These are phyloP conservation scores for Aurantiochytrium sp. DNA, from an alignment of 108 stramenopile genomes.

Conservation along the genomic window DNA sequence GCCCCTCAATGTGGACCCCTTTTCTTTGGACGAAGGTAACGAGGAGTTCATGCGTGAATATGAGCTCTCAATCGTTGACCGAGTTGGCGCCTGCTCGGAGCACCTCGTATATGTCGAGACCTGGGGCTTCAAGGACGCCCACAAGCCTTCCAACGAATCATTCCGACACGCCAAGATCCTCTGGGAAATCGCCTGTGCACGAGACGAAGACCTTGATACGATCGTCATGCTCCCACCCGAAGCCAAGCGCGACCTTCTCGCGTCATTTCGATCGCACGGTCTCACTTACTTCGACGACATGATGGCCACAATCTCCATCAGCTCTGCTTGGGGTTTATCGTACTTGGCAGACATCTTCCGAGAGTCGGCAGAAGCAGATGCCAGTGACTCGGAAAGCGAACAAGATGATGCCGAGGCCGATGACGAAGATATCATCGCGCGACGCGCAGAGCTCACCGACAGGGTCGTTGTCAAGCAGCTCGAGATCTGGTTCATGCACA, in stretches of 20 bases:
- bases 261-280: not conserved
- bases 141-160: not conserved
- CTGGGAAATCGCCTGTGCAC: not conserved
- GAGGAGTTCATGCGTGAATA: not conserved
- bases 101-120: not conserved
- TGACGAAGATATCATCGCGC: not conserved
- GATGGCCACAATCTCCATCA: not conserved
- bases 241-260: not conserved
- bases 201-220: not conserved
- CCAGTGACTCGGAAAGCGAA: not conserved
- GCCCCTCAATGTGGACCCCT: not conserved
- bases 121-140: not conserved
- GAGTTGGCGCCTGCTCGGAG: not conserved
- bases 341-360: not conserved
- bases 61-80: not conserved
- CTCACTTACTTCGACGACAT: not conserved
- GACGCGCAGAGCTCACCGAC: not conserved
- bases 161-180: not conserved
- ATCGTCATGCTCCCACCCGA: not conserved
- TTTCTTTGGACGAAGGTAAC: not conserved
- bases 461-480: not conserved
- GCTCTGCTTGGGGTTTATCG: not conserved
- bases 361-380: not conserved
- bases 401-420: not conserved
- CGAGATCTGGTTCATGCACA: not conserved